Base-by-base conservation (phyloP, 495 filamentous ascomycete species). In the Penicillium chermesinum region DNA sequence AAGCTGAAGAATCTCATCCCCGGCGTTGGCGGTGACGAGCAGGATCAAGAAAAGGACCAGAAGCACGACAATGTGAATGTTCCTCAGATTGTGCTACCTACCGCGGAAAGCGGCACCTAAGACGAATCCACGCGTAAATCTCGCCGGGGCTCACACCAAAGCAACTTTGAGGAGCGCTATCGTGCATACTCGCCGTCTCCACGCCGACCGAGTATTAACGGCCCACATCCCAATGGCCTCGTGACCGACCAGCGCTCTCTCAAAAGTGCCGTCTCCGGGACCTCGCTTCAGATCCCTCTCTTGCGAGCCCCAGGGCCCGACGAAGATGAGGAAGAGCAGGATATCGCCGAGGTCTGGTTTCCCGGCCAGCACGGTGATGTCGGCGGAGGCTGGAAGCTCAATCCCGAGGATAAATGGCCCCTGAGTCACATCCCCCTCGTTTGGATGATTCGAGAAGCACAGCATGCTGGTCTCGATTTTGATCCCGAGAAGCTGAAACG, bases 261-360 rank as follows among this genome's bases (percentile, higher is more conserved):
- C 25, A 52, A 46, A 25, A 57, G 54, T n/a, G 38, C 41, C 2
- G 34, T 47, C 2, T 57, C 49, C 14, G 40, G 21, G 17, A 38
- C 20, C 34, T 61, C 33, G 16, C 55, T 43, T 17, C 50, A 32
- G 7, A 42, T 57, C 0, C 54, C 41, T 2, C 35, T 16, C 39
- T 15, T 41, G 9, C 30, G 44, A 1, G 50, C 42, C 36, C 52
- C 48, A 0, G 44, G 25, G 7, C 13, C 6, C n/a, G 15, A 39
- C 14, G 63, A 76, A 32, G 80, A 80, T 27, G 81, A 83, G 15
- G 63, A 75, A 4, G 58, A 72, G 39, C 84, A 89, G 53, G 84
- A 90, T 57, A 82, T 90, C 40, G 74, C 86, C 51, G 85, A 89
- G 49, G 75, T 89, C 6, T 91, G 87, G 86, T 90, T 90, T 55